Evolutionary conservation across 2,329 filamentous ascomycete species (phyloP), one percentile per base, ranked within the genome.

Genomic region (Coniochaeta ligniaria): DNA sequence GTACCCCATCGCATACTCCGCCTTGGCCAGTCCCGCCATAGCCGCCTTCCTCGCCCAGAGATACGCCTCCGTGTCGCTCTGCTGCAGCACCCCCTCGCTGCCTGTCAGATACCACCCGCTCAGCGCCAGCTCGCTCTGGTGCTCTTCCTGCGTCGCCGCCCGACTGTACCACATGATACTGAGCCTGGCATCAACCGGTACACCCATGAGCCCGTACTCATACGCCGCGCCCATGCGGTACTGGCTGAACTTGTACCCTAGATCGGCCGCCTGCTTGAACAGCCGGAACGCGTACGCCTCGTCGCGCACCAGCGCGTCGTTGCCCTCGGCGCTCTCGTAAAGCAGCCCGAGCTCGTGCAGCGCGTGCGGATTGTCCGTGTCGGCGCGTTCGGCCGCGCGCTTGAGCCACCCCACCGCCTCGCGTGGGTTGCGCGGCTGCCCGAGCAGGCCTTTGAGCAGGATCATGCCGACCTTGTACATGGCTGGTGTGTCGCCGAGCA

Each of bases 401-500:
- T 96, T 96, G 59, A 99, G 82, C 93, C 95, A 98, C 24, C 86
- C 87, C 26, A 97, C 84, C 20, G 92, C 93, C 75, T 98, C 95
- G 50, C 89, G 84, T 2, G 91, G 84, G 70, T 96, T 96, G 70
- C 81, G 86, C 26, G 82, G 83, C 71, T 98, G 93, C 4, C 93
- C 93, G n/a, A 99, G 83, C 31, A 98, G 80, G 12, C 94, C 95
- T 74, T 98, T 98, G 60, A 98, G 83, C 63, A 91, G 79, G 66
- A 99, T 96, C 88, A 97, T 96, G 61, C 95, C 95, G 75, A 98
- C 87, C 75, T 99, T 99, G 79, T 97, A 99, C 92, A 98, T 96
- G 33, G 93, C 95, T 0, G 94, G 90, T 1, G 90, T 89, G 70
- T 99, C 94, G 3, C 95, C 94, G 2, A 98, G 80, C 14, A 89